Evolutionary conservation across 2,329 filamentous ascomycete species (phyloP).

Genomic region (Microcyclosporella mali): DNA sequence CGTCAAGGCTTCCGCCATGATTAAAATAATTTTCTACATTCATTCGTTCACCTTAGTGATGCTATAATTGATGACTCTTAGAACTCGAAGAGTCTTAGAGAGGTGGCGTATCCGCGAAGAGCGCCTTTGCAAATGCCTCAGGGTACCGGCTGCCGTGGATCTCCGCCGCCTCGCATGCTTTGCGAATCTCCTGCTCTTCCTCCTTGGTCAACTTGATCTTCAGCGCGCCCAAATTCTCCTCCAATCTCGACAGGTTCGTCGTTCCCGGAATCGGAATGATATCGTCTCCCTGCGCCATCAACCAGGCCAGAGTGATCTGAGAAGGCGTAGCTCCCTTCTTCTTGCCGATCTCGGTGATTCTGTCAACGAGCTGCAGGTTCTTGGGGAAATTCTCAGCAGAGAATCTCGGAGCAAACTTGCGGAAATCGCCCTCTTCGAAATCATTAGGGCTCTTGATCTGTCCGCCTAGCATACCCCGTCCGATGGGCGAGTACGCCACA

Average conservation of each 20-base stretch:
- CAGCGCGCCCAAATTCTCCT: slow-evolving; percentile 39
- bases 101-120: slow-evolving; percentile 37
- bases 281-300: slow-evolving; percentile 52
- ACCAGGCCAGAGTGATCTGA: slow-evolving; percentile 59
- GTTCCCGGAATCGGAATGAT: slow-evolving; percentile 53
- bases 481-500: slow-evolving; percentile 55
- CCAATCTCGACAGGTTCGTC: slow-evolving; percentile 41
- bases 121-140: slow-evolving; percentile 28
- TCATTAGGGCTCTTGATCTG: slow-evolving; percentile 42
- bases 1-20: too few species aligned
- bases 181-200: slow-evolving; percentile 34
- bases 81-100: neutral
- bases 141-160: slow-evolving; percentile 36
- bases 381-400: slow-evolving; percentile 47
- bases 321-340: slow-evolving; percentile 51
- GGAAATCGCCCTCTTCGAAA: slow-evolving; percentile 46
- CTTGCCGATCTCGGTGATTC: slow-evolving; percentile 45
- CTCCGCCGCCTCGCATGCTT: slow-evolving; percentile 31
- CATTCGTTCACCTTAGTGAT: too few species aligned
- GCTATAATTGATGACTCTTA: too few species aligned
- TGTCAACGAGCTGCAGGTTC: slow-evolving; percentile 51
- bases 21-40: too few species aligned
- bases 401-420: slow-evolving; percentile 45
- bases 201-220: slow-evolving; percentile 33
- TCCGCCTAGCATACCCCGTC: slow-evolving; percentile 53